These are phyloP conservation scores for Chrysosporium keratinophilum DNA, from an alignment of 2,329 filamentous ascomycete species.

Conservation along the genomic window DNA sequence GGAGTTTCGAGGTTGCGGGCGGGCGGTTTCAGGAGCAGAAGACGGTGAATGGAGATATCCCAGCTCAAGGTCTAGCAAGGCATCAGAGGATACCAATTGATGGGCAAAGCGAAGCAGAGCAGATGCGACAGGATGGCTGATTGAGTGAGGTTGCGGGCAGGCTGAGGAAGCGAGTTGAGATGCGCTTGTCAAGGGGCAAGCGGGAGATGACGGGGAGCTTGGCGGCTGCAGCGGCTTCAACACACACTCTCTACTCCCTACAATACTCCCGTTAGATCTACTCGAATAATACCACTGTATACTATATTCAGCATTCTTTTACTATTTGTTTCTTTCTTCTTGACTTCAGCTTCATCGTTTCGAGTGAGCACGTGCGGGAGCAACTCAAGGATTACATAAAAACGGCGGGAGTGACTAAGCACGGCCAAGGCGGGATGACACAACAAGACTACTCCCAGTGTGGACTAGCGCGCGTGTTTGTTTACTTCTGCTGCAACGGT, in stretches of 20 bases:
- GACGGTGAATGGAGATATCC: not conserved
- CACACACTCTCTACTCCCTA: too few relatives aligned
- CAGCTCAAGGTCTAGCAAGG: too few relatives aligned
- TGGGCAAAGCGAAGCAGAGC: not conserved
- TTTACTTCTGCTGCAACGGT: not conserved
- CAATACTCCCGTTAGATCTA: too few relatives aligned
- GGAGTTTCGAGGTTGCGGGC: constrained; percentile 5
- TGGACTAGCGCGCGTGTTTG: not conserved
- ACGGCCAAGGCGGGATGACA: not conserved
- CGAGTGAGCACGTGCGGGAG: too few relatives aligned
- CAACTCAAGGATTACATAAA: not conserved
- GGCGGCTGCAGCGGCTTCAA: too few relatives aligned
- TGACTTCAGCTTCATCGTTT: too few relatives aligned
- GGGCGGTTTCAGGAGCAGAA: not conserved
- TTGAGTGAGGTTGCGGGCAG: not conserved
- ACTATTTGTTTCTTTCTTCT: too few relatives aligned
- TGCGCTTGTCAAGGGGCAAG: not conserved
- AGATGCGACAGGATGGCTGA: not conserved
- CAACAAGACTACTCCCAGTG: not conserved
- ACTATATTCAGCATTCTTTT: too few relatives aligned
- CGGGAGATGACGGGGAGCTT: not conserved
- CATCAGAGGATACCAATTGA: too few relatives aligned
- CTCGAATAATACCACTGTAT: too few relatives aligned
- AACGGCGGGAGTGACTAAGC: not conserved
- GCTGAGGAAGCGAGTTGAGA: not conserved